A percentile compares a stretch with the other conserved stretches of the same genome.
phyloP scores from a whole-genome alignment of 371 early-diverging fungal genomes.

The Saksenaea vasiformis region DNA sequence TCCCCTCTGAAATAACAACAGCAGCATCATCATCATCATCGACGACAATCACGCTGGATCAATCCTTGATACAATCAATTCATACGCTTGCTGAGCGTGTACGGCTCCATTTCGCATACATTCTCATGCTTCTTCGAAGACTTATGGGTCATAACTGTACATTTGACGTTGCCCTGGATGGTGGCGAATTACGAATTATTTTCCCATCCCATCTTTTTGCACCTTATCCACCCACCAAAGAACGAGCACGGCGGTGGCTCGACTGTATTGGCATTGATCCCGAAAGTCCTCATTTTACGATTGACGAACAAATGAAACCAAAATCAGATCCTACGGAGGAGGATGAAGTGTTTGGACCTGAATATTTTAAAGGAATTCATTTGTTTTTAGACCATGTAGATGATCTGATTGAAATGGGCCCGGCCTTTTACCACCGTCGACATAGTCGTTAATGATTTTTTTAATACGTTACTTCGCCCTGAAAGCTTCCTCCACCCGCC shows the following conservation, averaged over 20 bases:
- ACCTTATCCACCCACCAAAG: constrained; percentile 7
- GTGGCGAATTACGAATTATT: constrained; percentile 13
- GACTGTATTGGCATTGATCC: constrained; percentile 25
- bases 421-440: constrained; percentile 26
- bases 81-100: not conserved
- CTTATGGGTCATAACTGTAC: not conserved
- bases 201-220: constrained; percentile 8
- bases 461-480: no score
- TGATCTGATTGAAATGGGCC: constrained; percentile 39
- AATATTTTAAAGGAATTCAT: constrained; percentile 48
- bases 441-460: not conserved
- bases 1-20: no score
- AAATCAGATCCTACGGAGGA: not conserved
- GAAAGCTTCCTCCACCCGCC: no score
- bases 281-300: constrained; percentile 16
- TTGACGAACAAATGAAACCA: constrained; percentile 18
- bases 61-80: not conserved
- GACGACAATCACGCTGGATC: no score
- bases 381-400: constrained; percentile 48
- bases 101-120: not conserved
- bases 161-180: constrained; percentile 6
- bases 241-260: constrained; percentile 19
- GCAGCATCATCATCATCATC: no score
- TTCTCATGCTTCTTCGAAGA: not conserved
- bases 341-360: constrained; percentile 31